Base-by-base conservation (phyloP, 2,329 filamentous ascomycete genomes). In the Diplodia scrobiculata region DNA sequence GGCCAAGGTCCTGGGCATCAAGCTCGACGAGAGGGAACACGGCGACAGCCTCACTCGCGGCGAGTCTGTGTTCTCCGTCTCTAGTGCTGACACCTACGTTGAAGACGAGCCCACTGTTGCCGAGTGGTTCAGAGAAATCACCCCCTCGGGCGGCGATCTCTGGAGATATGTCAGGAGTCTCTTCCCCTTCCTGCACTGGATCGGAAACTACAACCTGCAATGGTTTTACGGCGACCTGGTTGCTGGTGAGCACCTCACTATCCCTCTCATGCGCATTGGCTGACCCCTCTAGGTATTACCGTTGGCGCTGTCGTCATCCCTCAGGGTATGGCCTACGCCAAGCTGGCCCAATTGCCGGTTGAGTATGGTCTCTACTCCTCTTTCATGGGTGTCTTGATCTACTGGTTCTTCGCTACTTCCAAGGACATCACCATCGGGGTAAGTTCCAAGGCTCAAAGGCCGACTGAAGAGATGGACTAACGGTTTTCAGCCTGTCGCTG, bases 381-480 rank as follows among this genome's bases (percentile, higher is more conserved):
- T 0, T 98, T 99, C 75, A 95, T 97, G 85, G 95, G 94, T 60
- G 93, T 96, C 17, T 77, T 97, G 69, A 84, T 97, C 68, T 99
- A 99, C 79, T 98, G 94, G 94, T 90, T 97, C 75, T 98, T 98
- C 74, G 95, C 93, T 38, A 99, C 95, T 0, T 97, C 94, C 14
- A 99, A 98, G 76, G 94, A 99, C 77, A 98, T 99, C 74, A 97
- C 94, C 10, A 98, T 98, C 66, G 94, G 94, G n/a, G 89, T 91
- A 83, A 78, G 88, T 84, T 64, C 14, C 27, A 7, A 51, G 29
- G 7, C 25, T 3, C 34, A 25, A 50, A 19, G 13, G 25, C 11
- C 1, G 13, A 13, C 5, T 5, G 10, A 34, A 19, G 32, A 59
- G 5, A 10, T 29, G 21, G 9, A 34, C 54, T 60, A 25, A 59